Conservation (phyloP, 371 early-diverging fungal genomes). For the Mycotypha africana region DNA sequence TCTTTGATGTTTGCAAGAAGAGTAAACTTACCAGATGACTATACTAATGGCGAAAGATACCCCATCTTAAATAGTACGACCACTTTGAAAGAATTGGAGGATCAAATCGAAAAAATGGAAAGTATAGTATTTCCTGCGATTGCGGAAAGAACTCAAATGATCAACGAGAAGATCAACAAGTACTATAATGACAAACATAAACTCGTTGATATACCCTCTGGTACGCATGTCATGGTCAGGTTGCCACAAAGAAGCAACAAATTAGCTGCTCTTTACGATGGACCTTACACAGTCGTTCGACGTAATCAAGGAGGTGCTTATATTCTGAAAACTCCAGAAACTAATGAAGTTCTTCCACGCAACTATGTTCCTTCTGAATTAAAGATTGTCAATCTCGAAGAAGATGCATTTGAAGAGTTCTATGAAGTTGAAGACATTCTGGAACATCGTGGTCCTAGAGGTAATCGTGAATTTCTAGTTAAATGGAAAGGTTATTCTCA, state of each 20-base stretch:
- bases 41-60: not conserved
- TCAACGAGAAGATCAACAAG: not conserved
- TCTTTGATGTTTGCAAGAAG: conserved; percentile 13
- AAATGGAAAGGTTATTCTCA: conserved; percentile 5
- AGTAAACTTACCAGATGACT: conserved; percentile 3
- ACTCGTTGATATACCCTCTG: conserved; percentile 1
- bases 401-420: not conserved
- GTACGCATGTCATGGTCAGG: conserved; percentile 3
- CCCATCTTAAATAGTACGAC: not conserved
- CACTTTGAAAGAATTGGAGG: conserved; percentile 1
- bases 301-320: conserved; percentile 3
- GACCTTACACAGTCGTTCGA: conserved; percentile 3
- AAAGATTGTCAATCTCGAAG: conserved; percentile 5
- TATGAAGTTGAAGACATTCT: conserved; percentile 6
- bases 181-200: conserved; percentile 3
- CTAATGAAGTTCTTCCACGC: conserved; percentile 1
- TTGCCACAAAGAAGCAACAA: not conserved
- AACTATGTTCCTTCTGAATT: conserved; percentile 9
- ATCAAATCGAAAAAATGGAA: conserved; percentile 1
- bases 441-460: not conserved
- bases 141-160: not conserved
- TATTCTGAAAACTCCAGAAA: conserved; percentile 5
- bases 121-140: conserved; percentile 9
- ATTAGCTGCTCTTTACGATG: conserved; percentile 1
- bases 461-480: conserved; percentile 1